phyloP scores from a whole-genome alignment of 2,329 filamentous ascomycete genomes.

The Metarhizium robertsii region DNA sequence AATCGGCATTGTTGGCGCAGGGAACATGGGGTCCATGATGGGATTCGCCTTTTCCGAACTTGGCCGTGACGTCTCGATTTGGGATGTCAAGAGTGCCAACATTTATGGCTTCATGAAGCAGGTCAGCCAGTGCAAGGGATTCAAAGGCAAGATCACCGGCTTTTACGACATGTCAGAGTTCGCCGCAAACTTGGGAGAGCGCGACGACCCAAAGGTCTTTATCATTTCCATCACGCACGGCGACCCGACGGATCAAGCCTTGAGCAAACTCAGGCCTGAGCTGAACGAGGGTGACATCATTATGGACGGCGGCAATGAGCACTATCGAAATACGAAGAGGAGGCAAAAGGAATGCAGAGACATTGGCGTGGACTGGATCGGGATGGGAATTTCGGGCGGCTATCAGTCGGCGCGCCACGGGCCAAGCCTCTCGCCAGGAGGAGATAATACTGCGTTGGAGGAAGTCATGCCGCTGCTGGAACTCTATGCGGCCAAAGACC shows the following conservation, averaged over 20 bases:
- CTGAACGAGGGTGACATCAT: constrained; percentile 55
- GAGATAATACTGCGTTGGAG: no score
- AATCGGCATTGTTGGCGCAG: not conserved
- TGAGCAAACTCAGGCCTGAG: constrained; percentile 21
- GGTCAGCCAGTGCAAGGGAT: not conserved
- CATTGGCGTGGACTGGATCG: constrained; percentile 55
- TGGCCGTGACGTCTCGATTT: not conserved
- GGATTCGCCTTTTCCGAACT: not conserved
- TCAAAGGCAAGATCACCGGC: not conserved
- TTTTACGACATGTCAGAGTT: not conserved
- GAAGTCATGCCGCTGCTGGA: no score
- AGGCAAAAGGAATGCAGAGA: constrained; percentile 47
- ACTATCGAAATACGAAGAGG: constrained; percentile 54
- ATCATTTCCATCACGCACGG: not conserved
- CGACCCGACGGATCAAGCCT: not conserved
- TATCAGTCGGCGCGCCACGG: no score
- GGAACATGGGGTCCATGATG: not conserved
- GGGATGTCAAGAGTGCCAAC: not conserved
- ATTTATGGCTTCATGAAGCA: not conserved
- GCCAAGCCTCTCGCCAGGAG: no score
- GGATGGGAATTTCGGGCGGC: constrained; percentile 35
- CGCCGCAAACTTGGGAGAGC: not conserved
- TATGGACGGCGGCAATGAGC: constrained; percentile 60
- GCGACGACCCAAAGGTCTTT: not conserved
- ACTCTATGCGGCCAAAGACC: no score